phyloP scores from a whole-genome alignment of 805 yeast genomes.

The Kluyveromyces nonfermentans region DNA sequence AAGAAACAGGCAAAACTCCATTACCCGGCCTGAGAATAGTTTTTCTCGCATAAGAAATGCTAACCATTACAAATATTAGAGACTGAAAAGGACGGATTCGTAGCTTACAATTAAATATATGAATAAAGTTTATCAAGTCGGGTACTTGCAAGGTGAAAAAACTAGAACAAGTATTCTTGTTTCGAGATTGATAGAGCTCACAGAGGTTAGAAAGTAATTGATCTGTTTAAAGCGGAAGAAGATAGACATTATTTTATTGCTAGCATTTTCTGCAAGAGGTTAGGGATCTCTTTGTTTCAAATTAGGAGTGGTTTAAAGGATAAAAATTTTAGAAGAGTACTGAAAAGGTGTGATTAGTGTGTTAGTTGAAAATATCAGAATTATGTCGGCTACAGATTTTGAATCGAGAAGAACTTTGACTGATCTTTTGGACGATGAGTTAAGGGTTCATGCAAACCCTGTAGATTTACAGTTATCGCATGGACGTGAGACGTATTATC shows the following conservation, averaged over 20 bases:
- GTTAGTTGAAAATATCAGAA: neutral
- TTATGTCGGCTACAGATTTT: constrained; percentile 4
- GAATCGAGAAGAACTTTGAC: constrained; percentile 23
- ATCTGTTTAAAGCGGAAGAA: too few species aligned
- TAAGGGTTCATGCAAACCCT: constrained; percentile 6
- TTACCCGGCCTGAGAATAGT: neutral
- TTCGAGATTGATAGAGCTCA: too few species aligned
- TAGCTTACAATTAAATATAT: neutral
- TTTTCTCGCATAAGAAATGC: neutral
- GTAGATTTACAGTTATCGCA: neutral
- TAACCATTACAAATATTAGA: neutral
- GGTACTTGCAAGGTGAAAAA: too few species aligned
- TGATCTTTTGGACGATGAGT: constrained; percentile 28
- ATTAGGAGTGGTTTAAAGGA: neutral
- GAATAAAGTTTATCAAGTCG: too few species aligned
- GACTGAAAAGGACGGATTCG: neutral
- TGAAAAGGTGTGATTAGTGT: too few species aligned
- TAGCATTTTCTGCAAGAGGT: too few species aligned
- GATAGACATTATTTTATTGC: too few species aligned
- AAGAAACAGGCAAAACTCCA: too few species aligned
- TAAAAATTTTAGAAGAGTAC: too few species aligned
- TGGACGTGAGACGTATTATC: neutral
- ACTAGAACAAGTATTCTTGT: too few species aligned
- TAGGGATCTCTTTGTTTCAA: neutral
- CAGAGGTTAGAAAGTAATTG: too few species aligned